These are phyloP conservation scores for Hypoxylon crocopeplum DNA, from an alignment of 495 filamentous ascomycete genomes.

Conservation along the genomic window DNA sequence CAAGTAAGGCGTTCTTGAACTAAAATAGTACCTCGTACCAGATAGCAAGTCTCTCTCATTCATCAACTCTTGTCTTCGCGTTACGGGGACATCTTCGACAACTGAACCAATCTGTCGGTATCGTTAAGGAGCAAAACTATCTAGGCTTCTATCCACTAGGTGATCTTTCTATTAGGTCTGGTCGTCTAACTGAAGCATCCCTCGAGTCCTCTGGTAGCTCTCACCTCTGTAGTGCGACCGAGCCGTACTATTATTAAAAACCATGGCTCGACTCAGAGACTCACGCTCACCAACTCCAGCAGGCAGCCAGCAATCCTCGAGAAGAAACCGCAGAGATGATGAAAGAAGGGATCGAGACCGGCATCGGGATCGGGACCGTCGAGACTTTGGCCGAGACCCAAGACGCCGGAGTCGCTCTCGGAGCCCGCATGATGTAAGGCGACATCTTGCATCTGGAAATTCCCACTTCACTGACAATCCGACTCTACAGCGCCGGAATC, in stretches of 20 bases:
- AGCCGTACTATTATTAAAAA: constrained; percentile 49
- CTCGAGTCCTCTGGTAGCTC: constrained; percentile 45
- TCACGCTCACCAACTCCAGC: constrained; percentile 95
- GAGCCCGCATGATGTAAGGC: constrained; percentile 72
- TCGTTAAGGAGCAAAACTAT: neutral
- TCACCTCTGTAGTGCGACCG: constrained; percentile 46
- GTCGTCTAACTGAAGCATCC: constrained; percentile 35
- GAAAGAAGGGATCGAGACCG: constrained; percentile 72
- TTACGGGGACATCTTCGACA: neutral
- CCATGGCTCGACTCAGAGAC: constrained; percentile 90
- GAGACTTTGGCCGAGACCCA: constrained; percentile 58
- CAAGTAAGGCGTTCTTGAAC: neutral
- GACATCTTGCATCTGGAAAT: neutral
- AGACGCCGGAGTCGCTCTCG: constrained; percentile 71
- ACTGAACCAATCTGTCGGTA: neutral
- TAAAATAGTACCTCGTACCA: too few relatives aligned
- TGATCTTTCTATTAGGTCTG: constrained; percentile 33
- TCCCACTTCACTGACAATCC: constrained; percentile 40
- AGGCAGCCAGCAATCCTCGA: constrained; percentile 83
- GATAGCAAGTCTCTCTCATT: too few relatives aligned
- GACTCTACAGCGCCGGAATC: constrained; percentile 57
- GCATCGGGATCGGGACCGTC: constrained; percentile 62
- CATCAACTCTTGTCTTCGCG: constrained; percentile 1
- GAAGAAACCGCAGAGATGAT: constrained; percentile 75
- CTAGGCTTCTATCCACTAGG: constrained; percentile 18